Percentiles rank a stretch among this genome's conserved stretches.
Evolutionary conservation across 2,329 filamentous ascomycete species (phyloP).

Genomic region (Alternaria triticimaculans): DNA sequence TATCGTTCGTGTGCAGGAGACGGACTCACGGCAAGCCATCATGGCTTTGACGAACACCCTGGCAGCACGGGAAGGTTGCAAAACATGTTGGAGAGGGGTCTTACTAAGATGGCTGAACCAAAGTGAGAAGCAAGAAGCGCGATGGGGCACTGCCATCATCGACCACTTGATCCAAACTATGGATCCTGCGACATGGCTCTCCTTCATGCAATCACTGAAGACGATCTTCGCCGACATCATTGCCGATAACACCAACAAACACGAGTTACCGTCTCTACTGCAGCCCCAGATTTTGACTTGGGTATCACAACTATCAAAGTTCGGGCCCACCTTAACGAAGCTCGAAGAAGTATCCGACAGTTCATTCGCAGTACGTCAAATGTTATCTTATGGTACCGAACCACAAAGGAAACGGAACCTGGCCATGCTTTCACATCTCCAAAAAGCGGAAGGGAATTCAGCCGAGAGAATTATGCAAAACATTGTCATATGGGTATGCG

Average conservation of each 20-base stretch:
- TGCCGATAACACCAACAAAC: slow-evolving; percentile 11
- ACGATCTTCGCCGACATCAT: slow-evolving; percentile 22
- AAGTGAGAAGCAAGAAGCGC: slow-evolving; percentile 5
- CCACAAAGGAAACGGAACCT: slow-evolving; percentile 15
- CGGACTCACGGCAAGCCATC: slow-evolving; percentile 10
- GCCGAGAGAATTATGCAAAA: slow-evolving; percentile 31
- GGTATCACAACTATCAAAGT: slow-evolving; percentile 6
- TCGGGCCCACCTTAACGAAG: slow-evolving; percentile 16
- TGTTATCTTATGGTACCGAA: slow-evolving; percentile 22
- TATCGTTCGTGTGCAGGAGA: slow-evolving; percentile 12
- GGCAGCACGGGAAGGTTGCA: slow-evolving; percentile 3
- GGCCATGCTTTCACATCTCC: slow-evolving; percentile 24
- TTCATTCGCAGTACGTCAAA: slow-evolving; percentile 14
- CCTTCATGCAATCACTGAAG: slow-evolving; percentile 28
- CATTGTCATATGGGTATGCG: slow-evolving; percentile 17
- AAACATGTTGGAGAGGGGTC: slow-evolving; percentile 31
- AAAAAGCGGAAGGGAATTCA: slow-evolving; percentile 9
- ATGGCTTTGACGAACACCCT: slow-evolving; percentile 28
- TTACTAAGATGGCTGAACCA: slow-evolving; percentile 22
- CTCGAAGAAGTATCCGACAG: slow-evolving; percentile 23
- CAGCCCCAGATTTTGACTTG: slow-evolving; percentile 4
- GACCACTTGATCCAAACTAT: slow-evolving; percentile 26
- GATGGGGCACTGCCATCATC: slow-evolving; percentile 3
- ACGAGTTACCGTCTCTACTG: slow-evolving; percentile 10
- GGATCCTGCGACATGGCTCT: slow-evolving; percentile 27